phyloP scores from a whole-genome alignment of 23 red algal genomes.

The Gracilaria gracilis region DNA sequence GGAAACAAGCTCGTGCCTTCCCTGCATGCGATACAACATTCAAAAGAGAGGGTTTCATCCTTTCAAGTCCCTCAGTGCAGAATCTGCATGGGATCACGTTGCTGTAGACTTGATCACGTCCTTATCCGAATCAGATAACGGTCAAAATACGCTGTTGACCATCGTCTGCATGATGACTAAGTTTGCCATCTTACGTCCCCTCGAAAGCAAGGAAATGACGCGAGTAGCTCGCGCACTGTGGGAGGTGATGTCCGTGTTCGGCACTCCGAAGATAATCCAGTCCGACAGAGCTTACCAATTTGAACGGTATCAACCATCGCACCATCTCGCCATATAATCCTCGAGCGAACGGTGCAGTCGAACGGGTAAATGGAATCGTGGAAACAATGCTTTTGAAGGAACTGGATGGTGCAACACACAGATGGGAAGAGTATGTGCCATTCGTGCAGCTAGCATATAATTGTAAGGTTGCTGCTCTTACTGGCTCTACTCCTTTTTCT shows the following conservation, averaged over 20 bases:
- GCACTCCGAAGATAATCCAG: conserved; percentile 15
- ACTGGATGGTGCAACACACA: too few species aligned
- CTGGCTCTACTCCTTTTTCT: conserved; percentile 4
- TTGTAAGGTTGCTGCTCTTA: not conserved
- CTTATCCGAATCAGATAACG: too few species aligned
- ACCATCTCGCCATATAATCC: conserved; percentile 19
- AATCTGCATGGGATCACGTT: too few species aligned
- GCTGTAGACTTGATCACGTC: too few species aligned
- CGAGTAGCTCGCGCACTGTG: too few species aligned
- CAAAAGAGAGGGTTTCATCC: not conserved
- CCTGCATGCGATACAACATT: not conserved
- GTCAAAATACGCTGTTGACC: too few species aligned
- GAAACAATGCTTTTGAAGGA: conserved; percentile 34
- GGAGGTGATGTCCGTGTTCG: conserved; percentile 4
- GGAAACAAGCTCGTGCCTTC: conserved; percentile 1
- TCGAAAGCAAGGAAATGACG: too few species aligned
- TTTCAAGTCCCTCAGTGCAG: too few species aligned
- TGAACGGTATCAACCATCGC: conserved; percentile 5
- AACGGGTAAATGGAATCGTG: not conserved
- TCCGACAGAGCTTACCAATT: conserved; percentile 7
- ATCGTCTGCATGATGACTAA: too few species aligned
- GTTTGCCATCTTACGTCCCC: too few species aligned
- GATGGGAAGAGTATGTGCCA: too few species aligned
- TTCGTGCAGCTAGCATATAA: too few species aligned
- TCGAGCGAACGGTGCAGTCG: not conserved